These are phyloP conservation scores for Rhodamnia rubescens DNA, from an alignment of 345 rosid genomes.

Conservation along the genomic window DNA sequence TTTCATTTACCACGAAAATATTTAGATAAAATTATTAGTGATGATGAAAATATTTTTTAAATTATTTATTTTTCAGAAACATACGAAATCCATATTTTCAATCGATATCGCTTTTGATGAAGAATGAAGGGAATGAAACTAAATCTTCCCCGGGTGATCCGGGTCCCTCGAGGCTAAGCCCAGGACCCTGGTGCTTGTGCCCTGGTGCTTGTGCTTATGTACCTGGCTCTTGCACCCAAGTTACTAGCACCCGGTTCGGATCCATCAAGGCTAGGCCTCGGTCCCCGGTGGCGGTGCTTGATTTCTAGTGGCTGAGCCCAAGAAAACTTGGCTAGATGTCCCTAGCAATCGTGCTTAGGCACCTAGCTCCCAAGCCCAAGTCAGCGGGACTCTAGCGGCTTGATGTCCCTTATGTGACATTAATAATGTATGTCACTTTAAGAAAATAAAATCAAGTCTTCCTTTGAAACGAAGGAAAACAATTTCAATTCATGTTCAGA, in stretches of 20 bases:
- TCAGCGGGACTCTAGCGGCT: fast-evolving
- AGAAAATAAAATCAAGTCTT: not conserved
- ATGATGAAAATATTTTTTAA: too few species aligned
- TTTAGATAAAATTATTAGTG: too few species aligned
- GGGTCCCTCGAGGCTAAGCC: not conserved
- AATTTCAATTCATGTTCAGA: not conserved
- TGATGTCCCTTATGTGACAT: not conserved
- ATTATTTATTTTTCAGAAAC: too few species aligned
- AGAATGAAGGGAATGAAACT: not conserved
- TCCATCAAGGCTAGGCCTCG: not conserved
- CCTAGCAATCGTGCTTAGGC: too few species aligned
- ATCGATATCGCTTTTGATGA: not conserved
- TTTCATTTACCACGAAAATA: too few species aligned
- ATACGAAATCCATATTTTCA: not conserved
- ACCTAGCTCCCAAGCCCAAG: not conserved
- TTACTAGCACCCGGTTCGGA: fast-evolving
- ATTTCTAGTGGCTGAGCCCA: not conserved
- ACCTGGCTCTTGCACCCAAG: not conserved
- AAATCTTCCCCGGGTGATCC: not conserved
- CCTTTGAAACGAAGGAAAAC: not conserved
- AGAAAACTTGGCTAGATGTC: not conserved
- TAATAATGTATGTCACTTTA: fast-evolving
- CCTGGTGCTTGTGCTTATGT: fast-evolving
- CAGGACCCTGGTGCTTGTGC: not conserved
- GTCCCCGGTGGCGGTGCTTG: not conserved